Percentiles rank a stretch among this genome's conserved stretches.
phyloP scores from a whole-genome alignment of 1,139 yeast species.

The Magnusiomyces clavatus region DNA sequence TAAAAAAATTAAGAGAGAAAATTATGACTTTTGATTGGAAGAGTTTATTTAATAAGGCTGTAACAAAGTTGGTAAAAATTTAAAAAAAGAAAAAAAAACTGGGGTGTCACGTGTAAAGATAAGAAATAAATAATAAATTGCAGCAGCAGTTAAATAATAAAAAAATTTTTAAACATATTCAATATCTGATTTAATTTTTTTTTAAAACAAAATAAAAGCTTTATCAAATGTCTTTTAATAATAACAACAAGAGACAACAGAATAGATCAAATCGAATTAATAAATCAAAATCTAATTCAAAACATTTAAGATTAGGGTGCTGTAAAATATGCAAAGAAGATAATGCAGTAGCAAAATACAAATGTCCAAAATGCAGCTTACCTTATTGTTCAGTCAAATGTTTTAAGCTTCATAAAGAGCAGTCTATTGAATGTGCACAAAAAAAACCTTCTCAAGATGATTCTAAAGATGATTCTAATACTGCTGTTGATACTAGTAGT shows the following conservation, averaged over 20 bases:
- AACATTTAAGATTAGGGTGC: conserved; percentile 17
- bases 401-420: conserved; percentile 41
- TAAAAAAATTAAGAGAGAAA: too few species aligned
- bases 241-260: background rate
- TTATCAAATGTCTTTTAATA: background rate
- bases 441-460: background rate
- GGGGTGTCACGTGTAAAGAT: too few species aligned
- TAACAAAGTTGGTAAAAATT: too few species aligned
- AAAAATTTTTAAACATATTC: too few species aligned
- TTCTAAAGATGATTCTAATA: conserved; percentile 4
- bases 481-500: too few species aligned
- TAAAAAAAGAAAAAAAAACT: too few species aligned
- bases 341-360: conserved; percentile 40
- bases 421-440: background rate
- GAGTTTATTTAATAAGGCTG: too few species aligned
- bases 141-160: too few species aligned
- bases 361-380: conserved; percentile 49
- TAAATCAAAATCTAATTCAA: background rate
- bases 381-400: conserved; percentile 50
- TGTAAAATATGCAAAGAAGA: conserved; percentile 41
- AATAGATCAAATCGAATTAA: background rate
- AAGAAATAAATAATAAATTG: too few species aligned
- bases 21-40: too few species aligned
- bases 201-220: too few species aligned
- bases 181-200: too few species aligned